A percentile compares a stretch with the other conserved stretches of the same genome.
Evolutionary conservation across 345 rosid genomes (phyloP).

Genomic region (Linum lewisii): DNA sequence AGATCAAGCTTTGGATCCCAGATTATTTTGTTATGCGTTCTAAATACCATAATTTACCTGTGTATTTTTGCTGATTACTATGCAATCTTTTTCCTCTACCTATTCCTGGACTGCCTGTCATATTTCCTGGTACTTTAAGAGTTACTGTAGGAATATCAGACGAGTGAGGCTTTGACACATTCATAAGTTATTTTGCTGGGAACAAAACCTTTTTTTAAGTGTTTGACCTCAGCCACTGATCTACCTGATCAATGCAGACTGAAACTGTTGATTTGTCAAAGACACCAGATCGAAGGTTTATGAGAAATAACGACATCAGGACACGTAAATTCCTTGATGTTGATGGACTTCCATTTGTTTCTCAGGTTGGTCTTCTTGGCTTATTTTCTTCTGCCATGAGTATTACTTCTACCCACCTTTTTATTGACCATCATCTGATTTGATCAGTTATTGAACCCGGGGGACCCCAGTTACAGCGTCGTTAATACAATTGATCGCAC

Average conservation of each 20-base stretch:
- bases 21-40: background rate
- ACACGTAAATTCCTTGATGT: constrained; percentile 38
- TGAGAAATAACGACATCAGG: constrained; percentile 34
- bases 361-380: constrained; percentile 49
- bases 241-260: constrained; percentile 37
- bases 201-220: too few species aligned
- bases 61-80: background rate
- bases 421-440: constrained; percentile 2
- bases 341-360: constrained; percentile 91
- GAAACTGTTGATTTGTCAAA: constrained; percentile 77
- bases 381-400: background rate
- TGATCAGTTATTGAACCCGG: constrained; percentile 54
- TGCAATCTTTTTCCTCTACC: background rate
- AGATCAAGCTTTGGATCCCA: background rate
- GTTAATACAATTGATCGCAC: constrained; percentile 39
- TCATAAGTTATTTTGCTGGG: too few species aligned
- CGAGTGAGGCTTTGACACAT: too few species aligned
- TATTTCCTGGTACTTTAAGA: too few species aligned
- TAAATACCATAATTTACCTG: background rate
- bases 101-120: too few species aligned
- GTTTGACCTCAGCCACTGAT: background rate
- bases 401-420: background rate
- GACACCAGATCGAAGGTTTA: constrained; percentile 43
- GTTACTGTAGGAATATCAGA: too few species aligned
- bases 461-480: constrained; percentile 65